A percentile compares a stretch with the other conserved stretches of the same genome.
Conservation (phyloP, 805 yeast species). For the Schwanniomyces pseudopolymorphus region DNA sequence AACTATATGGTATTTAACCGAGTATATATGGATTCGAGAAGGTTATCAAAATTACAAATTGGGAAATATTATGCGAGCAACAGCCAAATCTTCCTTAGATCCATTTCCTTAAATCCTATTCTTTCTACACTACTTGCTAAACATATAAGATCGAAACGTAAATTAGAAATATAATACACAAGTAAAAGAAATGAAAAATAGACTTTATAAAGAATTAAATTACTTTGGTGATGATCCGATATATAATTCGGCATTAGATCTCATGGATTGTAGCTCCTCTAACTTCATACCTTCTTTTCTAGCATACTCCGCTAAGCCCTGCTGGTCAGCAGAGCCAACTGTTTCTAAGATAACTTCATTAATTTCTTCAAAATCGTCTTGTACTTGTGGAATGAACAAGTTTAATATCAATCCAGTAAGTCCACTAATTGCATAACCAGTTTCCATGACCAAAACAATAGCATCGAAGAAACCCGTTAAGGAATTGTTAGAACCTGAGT, state of each 20-base stretch:
- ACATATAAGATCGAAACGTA: not conserved
- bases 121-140: not conserved
- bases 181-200: not conserved
- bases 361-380: conserved; percentile 47
- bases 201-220: not conserved
- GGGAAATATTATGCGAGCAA: not conserved
- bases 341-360: conserved; percentile 46
- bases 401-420: conserved; percentile 62
- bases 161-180: not conserved
- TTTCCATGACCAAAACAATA: conserved; percentile 65
- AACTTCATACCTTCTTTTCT: conserved; percentile 31
- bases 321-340: conserved; percentile 41
- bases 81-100: not conserved
- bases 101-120: not conserved
- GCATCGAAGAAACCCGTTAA: conserved; percentile 67
- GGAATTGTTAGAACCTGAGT: conserved; percentile 57
- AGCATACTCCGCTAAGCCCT: conserved; percentile 30
- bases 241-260: conserved; percentile 9
- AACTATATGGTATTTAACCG: not conserved
- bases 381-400: conserved; percentile 59
- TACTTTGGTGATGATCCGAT: not conserved
- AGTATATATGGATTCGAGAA: not conserved
- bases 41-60: not conserved
- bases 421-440: conserved; percentile 72
- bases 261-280: conserved; percentile 14